These are phyloP conservation scores for Sisymbrium altissimum DNA, from an alignment of 345 rosid genomes.

Conservation along the genomic window DNA sequence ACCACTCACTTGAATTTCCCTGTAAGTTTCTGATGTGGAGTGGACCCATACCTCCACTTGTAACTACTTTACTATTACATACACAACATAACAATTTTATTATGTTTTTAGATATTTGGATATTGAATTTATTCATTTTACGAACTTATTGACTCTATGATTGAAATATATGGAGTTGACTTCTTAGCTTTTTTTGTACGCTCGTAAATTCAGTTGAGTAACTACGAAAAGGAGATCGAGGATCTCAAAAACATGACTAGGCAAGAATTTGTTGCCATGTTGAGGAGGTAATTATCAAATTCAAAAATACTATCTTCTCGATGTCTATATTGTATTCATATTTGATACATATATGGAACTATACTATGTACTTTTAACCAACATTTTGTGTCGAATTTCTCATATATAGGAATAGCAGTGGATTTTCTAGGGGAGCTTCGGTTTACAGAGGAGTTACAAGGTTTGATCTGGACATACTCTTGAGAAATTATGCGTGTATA, in stretches of 20 bases:
- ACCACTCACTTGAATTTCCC: conserved; percentile 82
- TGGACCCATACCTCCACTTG: conserved; percentile 20
- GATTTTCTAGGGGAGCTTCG: conserved; percentile 92
- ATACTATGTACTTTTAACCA: background rate
- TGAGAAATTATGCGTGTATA: background rate
- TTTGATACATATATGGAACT: background rate
- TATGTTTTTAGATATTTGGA: background rate
- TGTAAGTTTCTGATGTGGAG: conserved; percentile 39
- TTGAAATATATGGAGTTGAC: background rate
- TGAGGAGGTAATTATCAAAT: conserved; percentile 54
- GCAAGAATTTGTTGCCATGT: conserved; percentile 88
- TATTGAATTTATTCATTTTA: background rate
- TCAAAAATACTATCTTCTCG: background rate
- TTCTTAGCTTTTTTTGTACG: background rate
- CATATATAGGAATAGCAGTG: conserved; percentile 72
- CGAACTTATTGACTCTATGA: background rate
- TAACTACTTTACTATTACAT: background rate
- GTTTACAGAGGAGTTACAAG: conserved; percentile 92
- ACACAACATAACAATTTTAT: background rate
- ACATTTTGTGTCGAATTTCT: background rate
- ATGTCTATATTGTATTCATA: background rate
- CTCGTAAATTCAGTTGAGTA: conserved; percentile 42
- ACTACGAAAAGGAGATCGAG: conserved; percentile 71
- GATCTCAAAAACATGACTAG: conserved; percentile 74
- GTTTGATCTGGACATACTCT: conserved; percentile 28